phyloP scores from a whole-genome alignment of 2,329 filamentous ascomycete species.

The Diatrype stigma region DNA sequence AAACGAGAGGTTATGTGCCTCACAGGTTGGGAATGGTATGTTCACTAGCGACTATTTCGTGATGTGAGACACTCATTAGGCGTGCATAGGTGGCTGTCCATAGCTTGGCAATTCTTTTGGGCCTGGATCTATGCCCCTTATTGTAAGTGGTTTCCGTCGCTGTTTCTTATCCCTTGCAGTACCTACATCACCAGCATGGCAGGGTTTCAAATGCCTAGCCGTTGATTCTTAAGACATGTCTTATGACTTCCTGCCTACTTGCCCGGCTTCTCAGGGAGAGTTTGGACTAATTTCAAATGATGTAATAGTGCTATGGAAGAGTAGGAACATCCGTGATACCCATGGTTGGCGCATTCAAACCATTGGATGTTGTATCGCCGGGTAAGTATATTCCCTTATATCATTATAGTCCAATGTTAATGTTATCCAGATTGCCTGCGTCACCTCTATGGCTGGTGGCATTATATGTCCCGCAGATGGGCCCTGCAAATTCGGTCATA shows the following conservation, averaged over 20 bases:
- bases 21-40: slow-evolving; percentile 61
- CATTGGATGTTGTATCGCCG: slow-evolving; percentile 44
- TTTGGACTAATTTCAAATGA: background rate
- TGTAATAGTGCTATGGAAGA: slow-evolving; percentile 49
- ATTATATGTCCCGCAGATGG: slow-evolving; percentile 48
- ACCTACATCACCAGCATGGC: background rate
- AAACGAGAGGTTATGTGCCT: slow-evolving; percentile 36
- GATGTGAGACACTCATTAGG: background rate
- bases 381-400: slow-evolving; percentile 29
- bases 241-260: background rate
- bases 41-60: background rate
- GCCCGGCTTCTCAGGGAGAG: background rate
- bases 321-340: slow-evolving; percentile 58
- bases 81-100: slow-evolving; percentile 52
- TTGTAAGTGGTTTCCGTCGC: slow-evolving; percentile 10
- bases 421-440: slow-evolving; percentile 49
- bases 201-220: no score
- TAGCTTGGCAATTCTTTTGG: slow-evolving; percentile 63
- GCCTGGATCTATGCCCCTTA: slow-evolving; percentile 58
- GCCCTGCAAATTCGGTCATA: slow-evolving; percentile 48
- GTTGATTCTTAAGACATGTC: background rate
- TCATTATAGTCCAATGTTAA: background rate
- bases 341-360: slow-evolving; percentile 65
- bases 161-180: background rate
- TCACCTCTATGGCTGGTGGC: slow-evolving; percentile 65